A percentile compares a stretch with the other conserved stretches of the same genome.
phyloP scores from a whole-genome alignment of 2,329 filamentous ascomycete species.

The Lecanosticta acicola region DNA sequence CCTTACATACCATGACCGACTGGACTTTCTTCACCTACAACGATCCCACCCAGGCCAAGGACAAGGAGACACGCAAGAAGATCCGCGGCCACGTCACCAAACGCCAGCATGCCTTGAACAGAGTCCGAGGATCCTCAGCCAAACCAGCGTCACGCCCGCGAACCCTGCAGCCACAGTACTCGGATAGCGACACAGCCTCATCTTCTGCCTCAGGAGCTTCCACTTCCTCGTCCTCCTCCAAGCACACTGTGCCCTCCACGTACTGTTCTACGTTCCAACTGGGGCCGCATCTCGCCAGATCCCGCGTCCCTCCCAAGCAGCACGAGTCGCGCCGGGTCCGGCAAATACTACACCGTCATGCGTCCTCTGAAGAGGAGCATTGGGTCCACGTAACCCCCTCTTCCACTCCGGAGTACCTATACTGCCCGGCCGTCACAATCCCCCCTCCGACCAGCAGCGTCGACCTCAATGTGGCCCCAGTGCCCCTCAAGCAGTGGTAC shows the following conservation, averaged over 20 bases:
- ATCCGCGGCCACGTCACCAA: neutral
- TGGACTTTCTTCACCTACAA: constrained; percentile 1
- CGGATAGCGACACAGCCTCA: neutral
- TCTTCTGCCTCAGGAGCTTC: neutral
- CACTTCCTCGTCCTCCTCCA: neutral
- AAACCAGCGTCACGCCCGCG: neutral
- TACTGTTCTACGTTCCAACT: neutral
- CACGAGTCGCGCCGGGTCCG: no score
- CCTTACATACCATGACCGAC: no score
- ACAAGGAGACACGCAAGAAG: neutral
- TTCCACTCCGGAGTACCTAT: no score
- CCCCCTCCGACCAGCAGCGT: neutral
- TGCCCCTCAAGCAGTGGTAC: neutral
- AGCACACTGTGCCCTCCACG: neutral
- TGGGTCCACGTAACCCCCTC: no score
- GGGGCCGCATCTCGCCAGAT: neutral
- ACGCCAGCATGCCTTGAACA: neutral
- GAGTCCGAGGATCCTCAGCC: neutral
- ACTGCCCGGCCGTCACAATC: neutral
- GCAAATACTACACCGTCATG: no score
- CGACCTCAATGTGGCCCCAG: neutral
- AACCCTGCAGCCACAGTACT: neutral
- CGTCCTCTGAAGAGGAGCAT: no score
- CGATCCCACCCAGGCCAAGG: neutral
- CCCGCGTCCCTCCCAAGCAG: neutral